phyloP scores from a whole-genome alignment of 1,284 basidiomycete genomes.

The Cystobasidium sp. region DNA sequence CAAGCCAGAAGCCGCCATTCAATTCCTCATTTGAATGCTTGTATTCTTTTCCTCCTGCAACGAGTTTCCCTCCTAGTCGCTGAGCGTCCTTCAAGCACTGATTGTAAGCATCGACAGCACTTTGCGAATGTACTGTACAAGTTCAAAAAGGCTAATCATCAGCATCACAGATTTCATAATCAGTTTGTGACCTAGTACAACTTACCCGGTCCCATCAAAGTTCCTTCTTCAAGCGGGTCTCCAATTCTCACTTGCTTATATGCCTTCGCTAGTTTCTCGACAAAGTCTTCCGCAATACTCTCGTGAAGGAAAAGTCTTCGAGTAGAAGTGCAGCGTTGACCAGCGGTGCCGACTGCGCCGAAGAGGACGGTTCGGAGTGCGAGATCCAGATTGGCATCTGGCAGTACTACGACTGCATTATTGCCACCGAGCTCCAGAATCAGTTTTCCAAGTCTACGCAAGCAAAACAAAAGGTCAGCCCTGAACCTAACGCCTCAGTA shows the following conservation, averaged over 20 bases:
- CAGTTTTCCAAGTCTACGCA: slow-evolving; percentile 33
- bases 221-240: slow-evolving; percentile 74
- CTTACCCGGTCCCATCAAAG: slow-evolving; percentile 86
- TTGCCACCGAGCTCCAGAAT: slow-evolving; percentile 89
- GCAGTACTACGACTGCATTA: slow-evolving; percentile 89
- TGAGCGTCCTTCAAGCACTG: slow-evolving; percentile 69
- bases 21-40: slow-evolving; percentile 62
- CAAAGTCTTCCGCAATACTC: slow-evolving; percentile 73
- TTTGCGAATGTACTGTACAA: slow-evolving; percentile 69
- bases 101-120: slow-evolving; percentile 70
- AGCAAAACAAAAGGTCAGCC: neutral
- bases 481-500: neutral
- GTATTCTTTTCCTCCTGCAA: slow-evolving; percentile 68
- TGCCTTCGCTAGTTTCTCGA: slow-evolving; percentile 72
- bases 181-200: slow-evolving; percentile 65
- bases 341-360: slow-evolving; percentile 90
- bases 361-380: slow-evolving; percentile 89
- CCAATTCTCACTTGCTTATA: slow-evolving; percentile 71
- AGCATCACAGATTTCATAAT: slow-evolving; percentile 62
- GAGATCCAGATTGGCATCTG: slow-evolving; percentile 86
- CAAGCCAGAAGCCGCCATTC: slow-evolving; percentile 78
- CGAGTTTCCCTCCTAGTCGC: slow-evolving; percentile 72
- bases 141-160: slow-evolving; percentile 75
- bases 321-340: slow-evolving; percentile 93
- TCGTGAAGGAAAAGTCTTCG: slow-evolving; percentile 86